phyloP scores from a whole-genome alignment of 768 basidiomycete genomes.

The Trametopsis cervina region DNA sequence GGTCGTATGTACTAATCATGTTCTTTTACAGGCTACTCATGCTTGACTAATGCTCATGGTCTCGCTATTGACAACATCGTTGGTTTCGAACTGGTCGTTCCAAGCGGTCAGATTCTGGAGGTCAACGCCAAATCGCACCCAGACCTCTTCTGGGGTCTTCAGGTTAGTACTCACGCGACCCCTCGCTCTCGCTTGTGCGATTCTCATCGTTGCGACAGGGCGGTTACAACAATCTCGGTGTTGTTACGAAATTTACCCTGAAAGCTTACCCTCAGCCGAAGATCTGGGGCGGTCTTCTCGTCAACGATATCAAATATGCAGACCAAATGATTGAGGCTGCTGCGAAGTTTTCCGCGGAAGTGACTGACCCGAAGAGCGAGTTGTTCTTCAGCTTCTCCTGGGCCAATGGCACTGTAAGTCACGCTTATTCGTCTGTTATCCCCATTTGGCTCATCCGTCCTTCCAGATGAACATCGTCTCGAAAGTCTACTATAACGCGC shows the following conservation, averaged over 20 bases:
- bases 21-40: slow-evolving; percentile 58
- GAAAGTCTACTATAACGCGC: slow-evolving; percentile 2
- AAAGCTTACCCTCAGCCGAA: slow-evolving; percentile 44
- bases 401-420: no score
- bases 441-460: no score
- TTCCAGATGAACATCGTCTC: no score
- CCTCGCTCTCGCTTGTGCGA: no score
- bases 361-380: slow-evolving; percentile 46
- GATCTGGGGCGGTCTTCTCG: slow-evolving; percentile 52
- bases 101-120: slow-evolving; percentile 35
- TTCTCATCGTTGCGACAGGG: slow-evolving; percentile 47
- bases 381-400: no score
- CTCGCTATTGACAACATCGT: slow-evolving; percentile 46
- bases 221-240: slow-evolving; percentile 60
- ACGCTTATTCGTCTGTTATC: no score
- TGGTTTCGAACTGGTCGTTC: slow-evolving; percentile 49
- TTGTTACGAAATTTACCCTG: slow-evolving; percentile 52
- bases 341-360: slow-evolving; percentile 30
- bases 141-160: slow-evolving; percentile 34
- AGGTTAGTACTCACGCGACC: no score
- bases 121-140: slow-evolving; percentile 26
- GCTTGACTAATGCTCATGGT: slow-evolving; percentile 54
- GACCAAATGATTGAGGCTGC: slow-evolving; percentile 28
- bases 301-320: slow-evolving; percentile 16
- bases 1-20: background rate